Base-by-base conservation (phyloP, 768 basidiomycete genomes). In the Harrya chromipes region DNA sequence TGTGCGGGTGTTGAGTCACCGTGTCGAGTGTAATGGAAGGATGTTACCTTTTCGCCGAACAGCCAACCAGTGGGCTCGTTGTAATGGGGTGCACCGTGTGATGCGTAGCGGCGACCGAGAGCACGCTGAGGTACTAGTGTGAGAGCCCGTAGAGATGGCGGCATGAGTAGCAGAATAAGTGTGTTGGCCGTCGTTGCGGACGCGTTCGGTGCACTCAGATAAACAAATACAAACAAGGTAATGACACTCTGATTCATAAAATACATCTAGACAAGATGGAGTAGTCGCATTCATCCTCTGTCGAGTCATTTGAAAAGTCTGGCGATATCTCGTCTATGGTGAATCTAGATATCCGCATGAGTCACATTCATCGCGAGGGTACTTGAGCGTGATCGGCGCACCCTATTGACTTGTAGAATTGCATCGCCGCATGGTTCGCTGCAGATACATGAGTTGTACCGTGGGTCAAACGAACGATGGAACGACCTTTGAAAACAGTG, bases 21-120 rank as follows among this genome's bases (percentile, higher is more conserved):
- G 40, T 21, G 37, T 21, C 23, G 7, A 20, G 43, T 19, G 49
- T 43, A 33, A 40, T 1, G 13, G 17, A 41, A 40, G 41, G 8
- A 27, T 23, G 29, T 36, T 58, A 91, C 94, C 81, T 90, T 89
- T 75, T 97, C 94, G 56, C 85, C 85, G 55, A 95, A 95, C 52
- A 97, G 66, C 68, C 81, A 86, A 24, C 93, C 93, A 7, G 84
- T 82, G 36, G 93, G 93, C 55, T 93, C 90, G 64, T 97, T 94
- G 69, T 84, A 94, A 46, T 86, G 83, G 11, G 90, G 87, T 21
- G 86, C 83, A 45, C 81, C 87, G 59, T 87, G 85, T 12, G 87
- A 89, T 24, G 84, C 84, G 64, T 77, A 78, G 6, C 84, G 79
- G 56, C 69, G 74, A 46, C 49, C 54, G 6, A 61, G 48, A n/a